Evolutionary conservation across 2,329 filamentous ascomycete species (phyloP).

Genomic region (Lasiodiplodia sp.): DNA sequence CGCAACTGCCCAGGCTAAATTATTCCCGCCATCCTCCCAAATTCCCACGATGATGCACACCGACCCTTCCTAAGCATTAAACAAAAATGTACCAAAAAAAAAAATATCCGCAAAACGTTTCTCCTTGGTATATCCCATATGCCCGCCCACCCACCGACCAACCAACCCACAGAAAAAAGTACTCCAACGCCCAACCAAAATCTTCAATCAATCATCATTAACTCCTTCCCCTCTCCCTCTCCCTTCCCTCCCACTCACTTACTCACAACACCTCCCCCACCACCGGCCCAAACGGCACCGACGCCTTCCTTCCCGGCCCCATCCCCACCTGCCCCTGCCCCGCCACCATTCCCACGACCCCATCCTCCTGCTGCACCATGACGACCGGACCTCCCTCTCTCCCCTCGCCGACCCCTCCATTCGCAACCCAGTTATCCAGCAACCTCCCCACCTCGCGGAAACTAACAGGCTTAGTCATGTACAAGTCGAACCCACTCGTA

Average conservation of each 20-base stretch:
- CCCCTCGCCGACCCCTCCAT: conserved; percentile 31
- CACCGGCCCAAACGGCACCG: conserved; percentile 16
- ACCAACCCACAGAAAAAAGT: background rate
- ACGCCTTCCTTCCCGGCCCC: background rate
- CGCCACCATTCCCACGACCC: conserved; percentile 9
- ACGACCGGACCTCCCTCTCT: background rate
- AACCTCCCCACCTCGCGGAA: conserved; percentile 53
- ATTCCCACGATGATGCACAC: background rate
- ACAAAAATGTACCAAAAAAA: background rate
- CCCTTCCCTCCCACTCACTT: background rate
- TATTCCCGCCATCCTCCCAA: no score
- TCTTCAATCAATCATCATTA: background rate
- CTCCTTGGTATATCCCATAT: background rate
- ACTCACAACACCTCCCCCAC: conserved; percentile 1
- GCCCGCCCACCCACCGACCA: background rate
- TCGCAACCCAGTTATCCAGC: conserved; percentile 44
- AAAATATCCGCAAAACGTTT: background rate
- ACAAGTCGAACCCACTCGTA: conserved; percentile 53
- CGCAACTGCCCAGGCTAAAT: no score
- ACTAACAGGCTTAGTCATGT: conserved; percentile 56
- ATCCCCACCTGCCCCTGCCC: background rate
- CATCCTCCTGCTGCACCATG: background rate
- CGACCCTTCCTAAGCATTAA: background rate
- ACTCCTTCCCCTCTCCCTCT: background rate
- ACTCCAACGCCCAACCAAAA: background rate